Evolutionary conservation across 139 green algal species (phyloP), one percentile per base, ranked within the genome.

Genomic region (Nannochloris sp.): DNA sequence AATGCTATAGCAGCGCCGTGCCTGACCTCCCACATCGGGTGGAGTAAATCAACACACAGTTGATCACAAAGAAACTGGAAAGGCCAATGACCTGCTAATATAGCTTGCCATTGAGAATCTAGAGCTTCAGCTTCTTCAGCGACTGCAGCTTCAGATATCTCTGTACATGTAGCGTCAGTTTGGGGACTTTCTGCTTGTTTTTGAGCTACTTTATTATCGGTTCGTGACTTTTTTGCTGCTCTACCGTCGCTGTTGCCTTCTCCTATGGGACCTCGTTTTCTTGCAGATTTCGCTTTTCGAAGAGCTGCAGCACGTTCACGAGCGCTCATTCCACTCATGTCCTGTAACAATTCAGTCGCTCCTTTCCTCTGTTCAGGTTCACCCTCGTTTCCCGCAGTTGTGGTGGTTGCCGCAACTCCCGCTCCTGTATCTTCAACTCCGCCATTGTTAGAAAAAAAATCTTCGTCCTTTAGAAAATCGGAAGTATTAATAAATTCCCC

Each of bases 1-100:
- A 97, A 70, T 2, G 72, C 92, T 34, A 93, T 44, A 3, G 87
- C 89, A 0, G 87, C 88, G 3, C 92, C 92, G 64, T 97, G 92
- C 9, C 92, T 83, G 37, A 56, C 54, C 54, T 79, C 72, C 72
- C 72, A 79, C 1, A n/a, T 36, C 12, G 64, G 57, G 58, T 74
- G 29, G 54, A 95, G 79, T 37, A 93, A 38, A 46, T 92, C 78
- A 27, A 81, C 23, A 29, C 77, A 77, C 35, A 97, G 81, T 54
- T 88, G 72, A 63, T 96, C 85, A 25, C 59, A 86, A 29, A 96
- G 35, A 2, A 54, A 44, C 60, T 87, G 77, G 59, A 97, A 96
- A 1, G 90, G 87, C 92, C 92, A 97, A 8, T 51, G 47, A 7
- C 90, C 90, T 6, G 48, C 55, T 5, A 72, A 34, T 2, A 87